These are phyloP conservation scores for Leishmania tarentolae DNA, from an alignment of 208 protist genomes.

Conservation along the genomic window DNA sequence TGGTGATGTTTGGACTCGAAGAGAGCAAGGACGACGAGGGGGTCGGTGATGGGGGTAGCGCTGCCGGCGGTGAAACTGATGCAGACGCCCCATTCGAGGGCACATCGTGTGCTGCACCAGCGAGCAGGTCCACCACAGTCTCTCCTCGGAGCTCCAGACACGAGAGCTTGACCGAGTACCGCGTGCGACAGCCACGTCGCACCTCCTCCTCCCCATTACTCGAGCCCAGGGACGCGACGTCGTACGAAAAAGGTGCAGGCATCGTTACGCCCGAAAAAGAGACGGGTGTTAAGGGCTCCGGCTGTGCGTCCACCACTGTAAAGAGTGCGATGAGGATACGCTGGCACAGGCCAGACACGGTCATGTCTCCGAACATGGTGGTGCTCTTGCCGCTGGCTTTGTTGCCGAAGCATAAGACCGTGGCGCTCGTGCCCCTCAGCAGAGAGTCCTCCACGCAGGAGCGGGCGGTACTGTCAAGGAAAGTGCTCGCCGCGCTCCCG, in stretches of 20 bases:
- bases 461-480: conserved; percentile 29
- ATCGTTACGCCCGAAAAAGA: background rate
- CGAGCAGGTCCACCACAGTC: conserved; percentile 26
- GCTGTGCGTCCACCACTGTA: background rate
- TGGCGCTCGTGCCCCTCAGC: conserved; percentile 53
- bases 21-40: background rate
- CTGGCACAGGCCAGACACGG: conserved; percentile 21
- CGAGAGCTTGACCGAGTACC: conserved; percentile 9
- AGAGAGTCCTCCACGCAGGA: conserved; percentile 35
- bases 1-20: conserved; percentile 14
- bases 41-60: background rate
- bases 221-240: background rate
- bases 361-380: conserved; percentile 66
- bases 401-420: conserved; percentile 79
- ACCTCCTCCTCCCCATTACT: background rate
- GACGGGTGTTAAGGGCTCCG: background rate
- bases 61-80: too few relatives aligned
- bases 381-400: conserved; percentile 79
- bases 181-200: background rate
- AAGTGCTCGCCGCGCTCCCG: conserved; percentile 58
- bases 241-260: background rate
- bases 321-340: conserved; percentile 16
- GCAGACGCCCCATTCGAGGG: background rate
- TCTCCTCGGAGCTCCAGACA: conserved; percentile 23
- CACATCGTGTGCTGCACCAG: background rate